Base-by-base conservation (phyloP, 805 yeast genomes). In the Teunomyces aglyptinius region DNA sequence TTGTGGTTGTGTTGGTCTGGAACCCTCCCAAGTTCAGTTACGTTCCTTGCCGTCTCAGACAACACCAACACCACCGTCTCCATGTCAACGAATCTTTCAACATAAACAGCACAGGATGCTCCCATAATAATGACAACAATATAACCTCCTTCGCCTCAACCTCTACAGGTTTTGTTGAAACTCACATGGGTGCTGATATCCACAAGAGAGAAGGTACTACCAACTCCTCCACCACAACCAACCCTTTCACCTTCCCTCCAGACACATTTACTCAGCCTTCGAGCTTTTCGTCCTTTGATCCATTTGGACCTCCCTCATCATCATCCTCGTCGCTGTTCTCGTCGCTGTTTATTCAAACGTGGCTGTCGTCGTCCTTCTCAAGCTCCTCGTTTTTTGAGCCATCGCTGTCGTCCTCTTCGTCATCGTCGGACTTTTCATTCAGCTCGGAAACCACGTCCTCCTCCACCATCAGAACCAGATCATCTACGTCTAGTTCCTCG, bases 281-380 rank as follows among this genome's bases (percentile, higher is more conserved):
- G 28, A 26, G 24, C 44, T 38, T 43, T 8, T 29, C 36, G 6
- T 12, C 39, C 22, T 11, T 40, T 6, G 26, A 16, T 6, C 18
- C 43, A 10, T 22, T 38, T 16, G 10, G 10, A 22, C 15, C 29
- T 20, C 12, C 41, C 6, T 26, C 34, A 5, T 11, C 41, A 10
- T 31, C 33, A 10, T 31, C 33, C 18, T 45, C 44, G 6, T 39
- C 44, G 41, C 15, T 15, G 34, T 19, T 27, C n/a, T n/a, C 43
- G 8, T 33, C 47, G 19, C 15, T 16, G 27, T 19, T 40, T 11
- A n/a, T 24, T 4, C 20, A 39, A 27, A 10, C 46, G 3, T 13
- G 22, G 4, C 8, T 38, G 13, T 11, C 32, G 27, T 38, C 36
- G 16, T 22, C 27, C 7, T 24, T 41, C 29, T 35, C 43, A 3